Percentiles rank a stretch among this genome's conserved stretches.
These are phyloP conservation scores for Coniosporium apollinis DNA, from an alignment of 495 filamentous ascomycete genomes.

Conservation along the genomic window DNA sequence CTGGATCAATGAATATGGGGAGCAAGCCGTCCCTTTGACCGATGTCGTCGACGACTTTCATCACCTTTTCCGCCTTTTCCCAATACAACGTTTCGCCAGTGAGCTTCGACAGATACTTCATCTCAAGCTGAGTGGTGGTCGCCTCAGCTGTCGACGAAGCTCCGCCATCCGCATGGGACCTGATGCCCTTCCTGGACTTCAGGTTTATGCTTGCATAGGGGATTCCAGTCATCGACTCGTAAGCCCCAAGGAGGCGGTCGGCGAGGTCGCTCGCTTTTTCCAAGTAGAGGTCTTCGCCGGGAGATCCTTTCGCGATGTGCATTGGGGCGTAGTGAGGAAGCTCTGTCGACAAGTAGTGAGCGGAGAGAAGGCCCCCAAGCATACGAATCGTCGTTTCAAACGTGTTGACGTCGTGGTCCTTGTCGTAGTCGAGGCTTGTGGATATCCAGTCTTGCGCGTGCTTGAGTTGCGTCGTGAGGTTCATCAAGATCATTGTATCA, in stretches of 20 bases:
- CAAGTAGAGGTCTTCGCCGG: slow-evolving; percentile 79
- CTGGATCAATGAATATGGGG: slow-evolving; percentile 79
- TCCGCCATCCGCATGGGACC: slow-evolving; percentile 70
- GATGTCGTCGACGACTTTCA: slow-evolving; percentile 74
- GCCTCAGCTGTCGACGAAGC: slow-evolving; percentile 90
- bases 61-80: slow-evolving; percentile 78
- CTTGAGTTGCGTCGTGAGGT: slow-evolving; percentile 68
- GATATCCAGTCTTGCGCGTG: slow-evolving; percentile 85
- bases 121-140: slow-evolving; percentile 80
- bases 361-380: slow-evolving; percentile 85
- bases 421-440: slow-evolving; percentile 65
- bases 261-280: slow-evolving; percentile 92
- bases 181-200: slow-evolving; percentile 50
- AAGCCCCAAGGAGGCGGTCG: slow-evolving; percentile 71
- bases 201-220: slow-evolving; percentile 87
- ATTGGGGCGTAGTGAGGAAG: slow-evolving; percentile 20
- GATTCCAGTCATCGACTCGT: slow-evolving; percentile 69
- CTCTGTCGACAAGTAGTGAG: slow-evolving; percentile 69
- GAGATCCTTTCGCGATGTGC: slow-evolving; percentile 26
- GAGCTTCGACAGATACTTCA: slow-evolving; percentile 92
- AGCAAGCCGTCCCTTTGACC: slow-evolving; percentile 63
- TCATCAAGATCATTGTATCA: slow-evolving; percentile 97
- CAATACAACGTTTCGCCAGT: slow-evolving; percentile 87
- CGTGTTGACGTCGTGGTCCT: slow-evolving; percentile 88
- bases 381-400: slow-evolving; percentile 98